phyloP scores from a whole-genome alignment of 2,329 filamentous ascomycete species.

The Colletotrichum noveboracense region DNA sequence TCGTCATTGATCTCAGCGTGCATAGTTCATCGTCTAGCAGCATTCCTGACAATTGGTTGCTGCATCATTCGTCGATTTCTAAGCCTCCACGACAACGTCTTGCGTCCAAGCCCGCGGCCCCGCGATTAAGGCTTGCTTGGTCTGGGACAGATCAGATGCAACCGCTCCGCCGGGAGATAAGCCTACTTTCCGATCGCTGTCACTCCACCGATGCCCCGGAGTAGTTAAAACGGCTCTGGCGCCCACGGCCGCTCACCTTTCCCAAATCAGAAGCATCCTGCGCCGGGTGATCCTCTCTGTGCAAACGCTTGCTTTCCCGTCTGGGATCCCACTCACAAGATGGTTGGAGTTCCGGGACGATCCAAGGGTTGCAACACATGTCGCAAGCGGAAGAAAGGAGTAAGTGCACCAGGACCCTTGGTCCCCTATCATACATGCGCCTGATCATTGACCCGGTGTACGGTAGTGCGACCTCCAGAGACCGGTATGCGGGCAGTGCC shows the following conservation, averaged over 20 bases:
- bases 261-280: slow-evolving; percentile 6
- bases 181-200: not conserved
- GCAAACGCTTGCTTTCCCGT: not conserved
- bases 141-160: not conserved
- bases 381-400: slow-evolving; percentile 24
- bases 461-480: slow-evolving; percentile 23
- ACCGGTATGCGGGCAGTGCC: slow-evolving; percentile 23
- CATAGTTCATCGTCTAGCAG: not conserved
- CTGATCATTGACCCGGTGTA: not conserved
- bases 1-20: not conserved
- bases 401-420: not conserved
- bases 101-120: not conserved
- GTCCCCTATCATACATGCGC: not conserved
- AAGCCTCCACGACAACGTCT: not conserved
- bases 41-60: not conserved
- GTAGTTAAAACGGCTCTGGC: not conserved
- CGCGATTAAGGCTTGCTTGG: not conserved
- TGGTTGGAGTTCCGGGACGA: slow-evolving; percentile 25
- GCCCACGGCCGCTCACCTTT: not conserved
- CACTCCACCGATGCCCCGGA: not conserved
- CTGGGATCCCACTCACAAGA: not conserved
- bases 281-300: not conserved
- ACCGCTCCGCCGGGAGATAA: not conserved
- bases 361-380: slow-evolving; percentile 26
- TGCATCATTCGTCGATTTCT: not conserved